Evolutionary conservation across 148 eudicot genomes (phyloP), one percentile per base, ranked within the genome.

Genomic region (Diospyros kaki): DNA sequence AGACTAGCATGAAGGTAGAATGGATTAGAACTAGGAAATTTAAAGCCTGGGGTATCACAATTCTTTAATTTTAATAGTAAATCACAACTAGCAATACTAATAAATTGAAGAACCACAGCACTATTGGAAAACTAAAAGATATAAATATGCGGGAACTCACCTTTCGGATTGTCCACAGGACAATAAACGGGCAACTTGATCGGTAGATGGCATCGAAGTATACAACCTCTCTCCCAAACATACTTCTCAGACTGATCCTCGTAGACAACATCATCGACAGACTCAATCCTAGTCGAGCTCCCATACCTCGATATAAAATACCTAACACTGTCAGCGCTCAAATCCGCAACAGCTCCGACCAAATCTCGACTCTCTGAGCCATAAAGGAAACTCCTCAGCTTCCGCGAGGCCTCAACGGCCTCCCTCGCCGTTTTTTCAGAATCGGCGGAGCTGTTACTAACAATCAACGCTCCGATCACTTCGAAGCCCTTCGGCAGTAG

Each of bases 191-290:
- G 94, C 84, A 95, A 79, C 74, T 87, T 93, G 73, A 95, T 69
- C 2, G 85, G 84, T 77, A 95, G 84, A 72, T 81, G 84, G 72
- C 99, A 95, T 64, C 73, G 77, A 46, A 95, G 71, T 75, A 95
- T 74, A 76, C 96, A 93, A 60, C 97, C 99, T 82, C 84, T 87
- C 78, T 89, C 93, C 99, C 97, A 95, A 72, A 93, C 74, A 82
- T 72, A 88, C 78, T 84, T 87, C 76, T 85, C 98, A 44, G 91
- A 82, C 71, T 87, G 80, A 65, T 90, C 93, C 38, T 88, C 97
- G 82, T 85, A 89, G 67, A 88, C 75, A 78, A 93, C 86, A 83
- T 70, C 76, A 60, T 80, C 76, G 41, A 92, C 84, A 73, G 69
- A 79, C 81, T 82, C 89, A 72, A 88, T 42, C 59, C 65, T 66